Evolutionary conservation across 345 rosid genomes (phyloP).

Genomic region (Gossypium thurberi): DNA sequence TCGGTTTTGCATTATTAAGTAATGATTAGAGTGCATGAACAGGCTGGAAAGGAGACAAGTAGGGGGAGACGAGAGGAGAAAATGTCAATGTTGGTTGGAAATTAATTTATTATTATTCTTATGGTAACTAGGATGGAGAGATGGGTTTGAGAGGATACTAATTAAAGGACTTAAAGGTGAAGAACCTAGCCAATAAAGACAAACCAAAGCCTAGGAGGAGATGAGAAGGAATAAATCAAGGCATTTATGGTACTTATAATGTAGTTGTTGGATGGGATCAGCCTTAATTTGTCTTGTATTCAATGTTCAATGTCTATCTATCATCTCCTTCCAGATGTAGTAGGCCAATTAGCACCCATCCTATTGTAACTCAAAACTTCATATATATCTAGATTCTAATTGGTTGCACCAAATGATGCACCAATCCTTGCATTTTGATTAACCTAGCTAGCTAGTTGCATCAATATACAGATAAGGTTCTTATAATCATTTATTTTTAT

Average conservation of each 20-base stretch:
- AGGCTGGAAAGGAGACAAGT: not conserved
- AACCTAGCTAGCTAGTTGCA: not conserved
- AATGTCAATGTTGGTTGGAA: slow-evolving; percentile 2
- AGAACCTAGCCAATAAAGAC: slow-evolving; percentile 39
- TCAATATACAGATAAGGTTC: slow-evolving; percentile 1
- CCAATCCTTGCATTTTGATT: not conserved
- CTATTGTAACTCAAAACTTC: slow-evolving; percentile 16
- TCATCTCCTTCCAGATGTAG: not conserved
- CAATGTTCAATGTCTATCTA: slow-evolving; percentile 16
- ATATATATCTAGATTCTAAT: slow-evolving; percentile 6
- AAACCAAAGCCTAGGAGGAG: slow-evolving; percentile 4
- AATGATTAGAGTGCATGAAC: not conserved
- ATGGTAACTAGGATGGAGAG: too few relatives aligned
- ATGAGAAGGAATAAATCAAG: slow-evolving; percentile 21
- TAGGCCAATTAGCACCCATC: slow-evolving; percentile 16
- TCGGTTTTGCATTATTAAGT: not conserved
- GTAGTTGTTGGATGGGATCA: slow-evolving; percentile 15
- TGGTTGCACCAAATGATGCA: slow-evolving; percentile 8
- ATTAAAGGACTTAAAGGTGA: slow-evolving; percentile 1
- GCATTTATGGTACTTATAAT: slow-evolving; percentile 20
- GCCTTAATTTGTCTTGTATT: slow-evolving; percentile 2
- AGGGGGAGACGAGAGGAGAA: not conserved
- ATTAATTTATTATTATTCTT: not conserved
- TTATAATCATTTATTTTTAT: not conserved
- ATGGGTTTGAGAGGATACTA: not conserved